phyloP scores from a whole-genome alignment of 192 early-diverging fungal genomes.

The Gamsiella multidivaricata region DNA sequence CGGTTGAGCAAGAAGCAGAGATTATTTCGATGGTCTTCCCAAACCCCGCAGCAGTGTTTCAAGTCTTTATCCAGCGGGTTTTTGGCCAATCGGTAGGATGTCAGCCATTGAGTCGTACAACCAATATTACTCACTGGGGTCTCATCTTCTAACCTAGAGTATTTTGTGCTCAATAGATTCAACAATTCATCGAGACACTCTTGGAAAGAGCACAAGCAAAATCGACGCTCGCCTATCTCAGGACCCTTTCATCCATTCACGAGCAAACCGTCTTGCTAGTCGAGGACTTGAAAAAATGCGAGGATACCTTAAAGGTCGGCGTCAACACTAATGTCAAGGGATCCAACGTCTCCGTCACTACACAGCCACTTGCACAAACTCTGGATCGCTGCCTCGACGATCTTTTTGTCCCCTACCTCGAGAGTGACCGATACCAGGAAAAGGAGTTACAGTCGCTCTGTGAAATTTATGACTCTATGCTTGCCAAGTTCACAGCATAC shows the following conservation, averaged over 20 bases:
- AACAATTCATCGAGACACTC: slow-evolving; percentile 88
- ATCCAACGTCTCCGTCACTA: slow-evolving; percentile 54
- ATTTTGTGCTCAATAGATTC: slow-evolving; percentile 85
- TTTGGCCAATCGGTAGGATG: slow-evolving; percentile 95
- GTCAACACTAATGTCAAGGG: slow-evolving; percentile 55
- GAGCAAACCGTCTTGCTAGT: slow-evolving; percentile 78
- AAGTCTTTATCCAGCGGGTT: slow-evolving; percentile 92
- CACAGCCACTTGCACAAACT: slow-evolving; percentile 72
- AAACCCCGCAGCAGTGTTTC: slow-evolving; percentile 88
- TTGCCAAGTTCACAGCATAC: slow-evolving; percentile 57
- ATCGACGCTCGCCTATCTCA: slow-evolving; percentile 84
- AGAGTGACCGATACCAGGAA: slow-evolving; percentile 87
- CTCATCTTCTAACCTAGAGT: no score
- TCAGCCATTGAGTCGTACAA: no score
- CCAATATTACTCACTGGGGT: no score
- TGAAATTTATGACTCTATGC: slow-evolving; percentile 64
- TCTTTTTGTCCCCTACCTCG: slow-evolving; percentile 93
- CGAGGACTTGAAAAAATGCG: slow-evolving; percentile 83
- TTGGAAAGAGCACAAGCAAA: slow-evolving; percentile 74
- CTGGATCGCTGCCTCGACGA: slow-evolving; percentile 93
- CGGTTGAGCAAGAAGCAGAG: slow-evolving; percentile 88
- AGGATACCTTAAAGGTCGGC: slow-evolving; percentile 63
- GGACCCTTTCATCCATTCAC: slow-evolving; percentile 79
- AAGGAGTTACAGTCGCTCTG: slow-evolving; percentile 78
- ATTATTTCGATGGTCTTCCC: slow-evolving; percentile 96